Percentiles rank a stretch among this genome's conserved stretches.
phyloP scores from a whole-genome alignment of 2,329 filamentous ascomycete species.

The Hymenoscyphus occultus region DNA sequence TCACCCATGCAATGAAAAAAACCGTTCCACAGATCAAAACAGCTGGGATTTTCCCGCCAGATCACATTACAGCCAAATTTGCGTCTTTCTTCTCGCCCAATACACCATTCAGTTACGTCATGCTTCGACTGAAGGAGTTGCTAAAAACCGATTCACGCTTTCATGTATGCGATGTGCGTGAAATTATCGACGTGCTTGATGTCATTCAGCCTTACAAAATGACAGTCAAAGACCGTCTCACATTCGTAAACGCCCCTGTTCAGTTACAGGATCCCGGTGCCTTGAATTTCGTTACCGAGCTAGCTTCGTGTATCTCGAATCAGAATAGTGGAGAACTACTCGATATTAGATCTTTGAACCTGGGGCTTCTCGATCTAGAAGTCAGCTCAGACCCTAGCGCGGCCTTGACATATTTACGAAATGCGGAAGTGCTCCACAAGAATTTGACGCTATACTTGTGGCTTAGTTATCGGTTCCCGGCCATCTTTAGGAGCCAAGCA shows the following conservation, averaged over 20 bases:
- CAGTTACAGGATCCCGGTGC: conserved; percentile 49
- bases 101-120: conserved; percentile 79
- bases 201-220: conserved; percentile 70
- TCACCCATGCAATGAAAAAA: conserved; percentile 60
- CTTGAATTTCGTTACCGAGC: conserved; percentile 53
- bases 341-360: conserved; percentile 65
- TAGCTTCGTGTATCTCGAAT: conserved; percentile 68
- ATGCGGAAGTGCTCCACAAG: conserved; percentile 77
- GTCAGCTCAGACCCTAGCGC: conserved; percentile 40
- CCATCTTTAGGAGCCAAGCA: conserved; percentile 71
- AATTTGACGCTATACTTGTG: conserved; percentile 83
- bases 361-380: conserved; percentile 68
- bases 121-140: conserved; percentile 71
- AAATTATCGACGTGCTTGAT: conserved; percentile 65
- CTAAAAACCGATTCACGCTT: conserved; percentile 60
- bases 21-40: conserved; percentile 64
- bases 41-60: conserved; percentile 74
- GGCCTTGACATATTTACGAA: conserved; percentile 50
- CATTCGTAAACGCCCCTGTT: conserved; percentile 70
- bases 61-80: conserved; percentile 69
- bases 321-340: conserved; percentile 74
- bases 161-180: conserved; percentile 63
- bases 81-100: conserved; percentile 75
- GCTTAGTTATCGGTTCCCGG: conserved; percentile 85
- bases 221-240: conserved; percentile 69